Conservation (phyloP, 768 basidiomycete genomes). For the Xerocomus spinulosus region DNA sequence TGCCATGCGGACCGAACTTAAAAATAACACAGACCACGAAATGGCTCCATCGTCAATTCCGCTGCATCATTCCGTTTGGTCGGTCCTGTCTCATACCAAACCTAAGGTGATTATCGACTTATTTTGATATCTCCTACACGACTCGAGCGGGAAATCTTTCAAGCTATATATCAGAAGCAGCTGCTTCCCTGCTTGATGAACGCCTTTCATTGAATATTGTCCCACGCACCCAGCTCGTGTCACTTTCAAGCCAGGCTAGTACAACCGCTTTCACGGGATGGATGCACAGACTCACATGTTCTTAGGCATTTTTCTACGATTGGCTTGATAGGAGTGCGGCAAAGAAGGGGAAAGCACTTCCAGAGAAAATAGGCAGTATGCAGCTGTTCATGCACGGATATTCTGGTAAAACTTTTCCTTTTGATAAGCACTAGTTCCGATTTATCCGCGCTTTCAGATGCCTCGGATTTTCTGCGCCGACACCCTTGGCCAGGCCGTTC, state of each 20-base stretch:
- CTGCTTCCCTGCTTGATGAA: constrained; percentile 77
- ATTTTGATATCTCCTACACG: neutral
- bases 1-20: constrained; percentile 1
- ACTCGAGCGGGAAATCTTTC: neutral
- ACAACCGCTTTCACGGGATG: neutral
- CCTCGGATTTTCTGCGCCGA: constrained; percentile 79
- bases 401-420: constrained; percentile 43
- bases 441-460: constrained; percentile 45
- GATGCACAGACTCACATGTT: constrained; percentile 1
- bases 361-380: constrained; percentile 88
- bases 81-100: constrained; percentile 87
- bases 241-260: constrained; percentile 65
- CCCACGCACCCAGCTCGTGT: constrained; percentile 79
- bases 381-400: constrained; percentile 86
- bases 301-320: constrained; percentile 85
- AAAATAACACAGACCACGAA: constrained; percentile 60
- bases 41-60: constrained; percentile 85
- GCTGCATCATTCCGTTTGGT: constrained; percentile 89
- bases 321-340: constrained; percentile 80
- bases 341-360: constrained; percentile 79
- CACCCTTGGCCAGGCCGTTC: constrained; percentile 87
- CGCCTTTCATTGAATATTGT: constrained; percentile 76
- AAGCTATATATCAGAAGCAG: constrained; percentile 87
- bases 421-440: neutral
- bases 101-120: constrained; percentile 52